These are phyloP conservation scores for Allium fistulosum DNA, from an alignment of 106 monocot species.

Conservation along the genomic window DNA sequence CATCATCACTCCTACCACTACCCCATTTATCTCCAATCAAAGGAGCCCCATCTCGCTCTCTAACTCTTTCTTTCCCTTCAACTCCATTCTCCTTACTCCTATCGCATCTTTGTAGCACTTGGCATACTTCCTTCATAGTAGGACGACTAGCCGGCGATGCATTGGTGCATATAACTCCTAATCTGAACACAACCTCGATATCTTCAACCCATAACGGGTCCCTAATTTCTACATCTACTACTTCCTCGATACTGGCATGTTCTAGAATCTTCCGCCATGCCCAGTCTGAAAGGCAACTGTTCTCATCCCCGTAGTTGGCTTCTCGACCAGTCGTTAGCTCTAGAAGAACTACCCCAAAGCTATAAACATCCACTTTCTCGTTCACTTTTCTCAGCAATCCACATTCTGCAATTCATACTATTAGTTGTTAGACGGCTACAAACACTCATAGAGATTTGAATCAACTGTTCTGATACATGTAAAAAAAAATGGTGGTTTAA, in stretches of 20 bases:
- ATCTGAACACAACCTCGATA: conserved; percentile 31
- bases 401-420: conserved; percentile 29
- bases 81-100: not conserved
- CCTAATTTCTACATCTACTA: conserved; percentile 24
- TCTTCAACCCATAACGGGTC: conserved; percentile 19
- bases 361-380: conserved; percentile 81
- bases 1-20: conserved; percentile 13
- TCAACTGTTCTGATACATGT: no score
- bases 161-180: conserved; percentile 54
- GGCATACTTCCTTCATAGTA: conserved; percentile 56
- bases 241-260: conserved; percentile 11
- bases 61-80: not conserved
- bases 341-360: conserved; percentile 83
- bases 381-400: conserved; percentile 32
- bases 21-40: conserved; percentile 7
- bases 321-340: conserved; percentile 61
- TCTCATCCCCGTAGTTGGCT: conserved; percentile 26
- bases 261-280: conserved; percentile 42
- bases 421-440: no score
- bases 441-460: no score
- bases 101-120: conserved; percentile 23
- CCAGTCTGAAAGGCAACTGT: conserved; percentile 36
- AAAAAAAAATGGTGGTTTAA: no score
- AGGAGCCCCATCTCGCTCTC: conserved; percentile 8
- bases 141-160: conserved; percentile 34